These are phyloP conservation scores for Lactifluus piperatus DNA, from an alignment of 768 basidiomycete species.

Conservation along the genomic window DNA sequence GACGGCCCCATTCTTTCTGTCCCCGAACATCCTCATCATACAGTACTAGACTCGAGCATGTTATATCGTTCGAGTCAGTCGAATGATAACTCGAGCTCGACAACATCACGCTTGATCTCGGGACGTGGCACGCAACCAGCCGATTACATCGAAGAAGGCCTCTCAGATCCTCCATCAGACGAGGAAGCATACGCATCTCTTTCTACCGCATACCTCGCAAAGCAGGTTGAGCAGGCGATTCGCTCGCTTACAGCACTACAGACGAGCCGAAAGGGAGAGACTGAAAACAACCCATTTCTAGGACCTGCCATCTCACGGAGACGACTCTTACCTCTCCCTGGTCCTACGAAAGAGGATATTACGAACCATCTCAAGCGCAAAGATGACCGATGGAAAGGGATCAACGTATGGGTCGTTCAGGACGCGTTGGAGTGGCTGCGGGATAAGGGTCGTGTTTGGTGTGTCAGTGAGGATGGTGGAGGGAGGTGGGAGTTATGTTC, in stretches of 20 bases:
- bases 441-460: constrained; percentile 28
- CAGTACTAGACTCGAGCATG: constrained; percentile 9
- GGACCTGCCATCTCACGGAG: constrained; percentile 15
- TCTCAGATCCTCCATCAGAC: constrained; percentile 51
- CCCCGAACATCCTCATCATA: constrained; percentile 16
- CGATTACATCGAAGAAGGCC: constrained; percentile 34
- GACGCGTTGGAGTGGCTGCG: constrained; percentile 47
- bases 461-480: constrained; percentile 24
- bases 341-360: constrained; percentile 39
- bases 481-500: constrained; percentile 29
- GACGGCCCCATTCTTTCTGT: constrained; percentile 47
- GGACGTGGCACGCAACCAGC: constrained; percentile 24
- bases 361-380: constrained; percentile 34
- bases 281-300: background rate
- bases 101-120: constrained; percentile 21
- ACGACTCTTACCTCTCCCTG: constrained; percentile 17
- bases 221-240: constrained; percentile 40
- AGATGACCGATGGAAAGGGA: constrained; percentile 57
- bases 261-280: constrained; percentile 1
- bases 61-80: constrained; percentile 42
- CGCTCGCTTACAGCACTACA: constrained; percentile 25
- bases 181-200: constrained; percentile 67
- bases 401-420: constrained; percentile 56
- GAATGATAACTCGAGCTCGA: constrained; percentile 19
- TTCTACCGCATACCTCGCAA: constrained; percentile 41